Evolutionary conservation across 441 rosid species (phyloP).

Genomic region (Pelargonium myrrhifolium): DNA sequence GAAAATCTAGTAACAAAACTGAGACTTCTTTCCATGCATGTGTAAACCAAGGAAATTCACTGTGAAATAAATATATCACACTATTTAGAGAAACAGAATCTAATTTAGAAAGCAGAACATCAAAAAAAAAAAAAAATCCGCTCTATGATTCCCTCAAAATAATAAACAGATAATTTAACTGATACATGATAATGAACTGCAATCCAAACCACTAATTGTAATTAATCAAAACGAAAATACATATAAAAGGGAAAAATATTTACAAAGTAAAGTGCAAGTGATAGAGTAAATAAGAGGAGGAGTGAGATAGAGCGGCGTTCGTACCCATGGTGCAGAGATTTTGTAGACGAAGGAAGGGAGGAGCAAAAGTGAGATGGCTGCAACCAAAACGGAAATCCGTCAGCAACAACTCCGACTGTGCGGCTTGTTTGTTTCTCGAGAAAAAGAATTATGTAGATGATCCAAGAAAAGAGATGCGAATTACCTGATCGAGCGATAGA

Average conservation of each 20-base stretch:
- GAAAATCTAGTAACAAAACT: no score
- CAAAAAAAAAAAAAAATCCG: neutral
- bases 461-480: neutral
- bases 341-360: neutral
- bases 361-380: neutral
- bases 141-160: neutral
- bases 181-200: neutral
- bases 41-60: neutral
- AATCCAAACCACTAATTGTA: neutral
- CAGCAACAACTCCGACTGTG: neutral
- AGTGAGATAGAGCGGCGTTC: neutral
- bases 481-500: neutral
- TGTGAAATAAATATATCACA: neutral
- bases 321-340: neutral
- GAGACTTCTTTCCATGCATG: neutral
- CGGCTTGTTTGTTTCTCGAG: constrained; percentile 2
- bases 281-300: neutral
- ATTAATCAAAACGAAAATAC: neutral
- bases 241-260: neutral
- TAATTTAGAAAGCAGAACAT: neutral
- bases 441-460: neutral
- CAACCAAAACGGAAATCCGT: neutral
- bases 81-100: neutral
- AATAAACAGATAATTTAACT: neutral
- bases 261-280: neutral